Evolutionary conservation across 2,329 filamentous ascomycete genomes (phyloP).

Genomic region (Cordyceps militaris): DNA sequence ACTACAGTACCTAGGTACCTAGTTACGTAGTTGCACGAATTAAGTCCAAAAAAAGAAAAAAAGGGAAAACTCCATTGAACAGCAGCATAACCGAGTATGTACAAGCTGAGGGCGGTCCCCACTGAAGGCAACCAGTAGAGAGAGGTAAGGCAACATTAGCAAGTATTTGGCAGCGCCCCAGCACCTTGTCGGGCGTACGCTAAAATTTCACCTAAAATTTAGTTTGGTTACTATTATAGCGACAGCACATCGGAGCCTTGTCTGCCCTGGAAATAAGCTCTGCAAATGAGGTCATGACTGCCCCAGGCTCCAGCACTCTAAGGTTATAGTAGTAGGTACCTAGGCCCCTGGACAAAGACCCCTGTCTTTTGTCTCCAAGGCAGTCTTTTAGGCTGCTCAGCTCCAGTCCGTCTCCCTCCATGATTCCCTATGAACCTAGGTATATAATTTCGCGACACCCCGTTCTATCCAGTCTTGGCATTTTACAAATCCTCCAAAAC

Average conservation of each 20-base stretch:
- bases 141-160: too few species aligned
- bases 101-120: too few species aligned
- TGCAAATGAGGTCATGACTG: background rate
- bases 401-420: background rate
- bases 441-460: constrained; percentile 8
- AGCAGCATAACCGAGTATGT: too few species aligned
- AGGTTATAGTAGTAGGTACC: background rate
- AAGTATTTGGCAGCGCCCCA: too few species aligned
- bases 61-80: too few species aligned
- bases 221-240: background rate
- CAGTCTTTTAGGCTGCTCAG: background rate
- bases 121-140: too few species aligned
- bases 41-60: too few species aligned
- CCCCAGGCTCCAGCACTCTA: background rate
- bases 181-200: background rate
- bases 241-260: background rate
- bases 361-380: background rate
- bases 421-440: too few species aligned
- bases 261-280: background rate
- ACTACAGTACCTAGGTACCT: too few species aligned
- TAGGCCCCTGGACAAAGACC: background rate
- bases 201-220: background rate
- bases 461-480: background rate
- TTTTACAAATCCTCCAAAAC: background rate
- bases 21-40: too few species aligned